phyloP scores from a whole-genome alignment of 495 filamentous ascomycete species.

The Penicillium coffeae region DNA sequence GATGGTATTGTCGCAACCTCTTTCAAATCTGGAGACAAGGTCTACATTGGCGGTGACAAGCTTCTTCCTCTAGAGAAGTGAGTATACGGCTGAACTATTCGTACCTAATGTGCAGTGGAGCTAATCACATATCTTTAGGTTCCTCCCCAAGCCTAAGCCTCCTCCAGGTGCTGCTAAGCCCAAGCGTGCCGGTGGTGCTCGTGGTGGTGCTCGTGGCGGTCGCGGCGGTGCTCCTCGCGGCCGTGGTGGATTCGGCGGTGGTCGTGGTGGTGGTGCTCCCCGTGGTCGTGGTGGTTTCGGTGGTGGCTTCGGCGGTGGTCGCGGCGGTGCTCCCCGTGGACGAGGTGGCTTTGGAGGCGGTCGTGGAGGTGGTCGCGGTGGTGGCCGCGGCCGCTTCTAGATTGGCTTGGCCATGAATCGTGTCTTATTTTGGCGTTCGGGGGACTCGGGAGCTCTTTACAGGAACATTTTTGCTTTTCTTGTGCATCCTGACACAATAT shows the following conservation, averaged over 20 bases:
- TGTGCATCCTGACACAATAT: slow-evolving; percentile 39
- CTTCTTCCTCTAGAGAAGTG: slow-evolving; percentile 86
- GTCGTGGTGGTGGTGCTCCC: slow-evolving; percentile 27
- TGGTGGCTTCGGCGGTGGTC: slow-evolving; percentile 18
- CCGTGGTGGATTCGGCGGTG: slow-evolving; percentile 42
- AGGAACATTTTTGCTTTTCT: slow-evolving; percentile 42
- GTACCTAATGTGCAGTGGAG: not conserved
- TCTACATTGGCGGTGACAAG: slow-evolving; percentile 93
- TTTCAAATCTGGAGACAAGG: slow-evolving; percentile 95
- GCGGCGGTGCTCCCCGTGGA: slow-evolving; percentile 15
- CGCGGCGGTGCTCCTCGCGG: slow-evolving; percentile 44
- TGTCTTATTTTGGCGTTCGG: slow-evolving; percentile 51
- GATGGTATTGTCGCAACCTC: slow-evolving; percentile 92
- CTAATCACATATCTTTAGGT: slow-evolving; percentile 42
- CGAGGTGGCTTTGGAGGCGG: slow-evolving; percentile 34
- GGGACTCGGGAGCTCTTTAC: slow-evolving; percentile 47
- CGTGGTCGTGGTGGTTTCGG: slow-evolving; percentile 17
- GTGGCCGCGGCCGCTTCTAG: slow-evolving; percentile 23
- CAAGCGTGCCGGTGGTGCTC: slow-evolving; percentile 55
- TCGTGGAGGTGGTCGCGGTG: slow-evolving; percentile 43
- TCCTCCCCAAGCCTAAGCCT: slow-evolving; percentile 91
- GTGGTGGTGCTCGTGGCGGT: slow-evolving; percentile 37
- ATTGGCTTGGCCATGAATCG: slow-evolving; percentile 29
- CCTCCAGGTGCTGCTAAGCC: slow-evolving; percentile 59
- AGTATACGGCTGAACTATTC: slow-evolving; percentile 6